Percentiles rank a stretch among this genome's conserved stretches.
These are phyloP conservation scores for Glycine soja DNA, from an alignment of 306 rosid genomes.

Conservation along the genomic window DNA sequence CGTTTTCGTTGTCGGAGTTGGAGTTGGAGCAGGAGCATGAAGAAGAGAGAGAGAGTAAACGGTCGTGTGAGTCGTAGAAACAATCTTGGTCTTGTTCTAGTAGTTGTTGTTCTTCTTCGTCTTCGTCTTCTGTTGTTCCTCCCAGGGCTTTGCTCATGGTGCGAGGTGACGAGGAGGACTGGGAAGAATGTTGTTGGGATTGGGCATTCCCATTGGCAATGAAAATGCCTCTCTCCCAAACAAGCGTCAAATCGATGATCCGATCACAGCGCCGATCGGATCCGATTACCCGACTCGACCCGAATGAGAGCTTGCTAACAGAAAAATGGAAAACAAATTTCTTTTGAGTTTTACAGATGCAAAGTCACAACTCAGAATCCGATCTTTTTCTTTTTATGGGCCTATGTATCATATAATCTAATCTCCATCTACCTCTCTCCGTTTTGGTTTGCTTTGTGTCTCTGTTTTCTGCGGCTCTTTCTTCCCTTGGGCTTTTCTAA, in stretches of 20 bases:
- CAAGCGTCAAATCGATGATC: neutral
- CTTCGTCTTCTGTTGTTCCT: neutral
- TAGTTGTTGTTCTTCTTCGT: constrained; percentile 57
- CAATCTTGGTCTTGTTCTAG: constrained; percentile 60
- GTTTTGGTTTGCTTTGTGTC: neutral
- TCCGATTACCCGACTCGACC: neutral
- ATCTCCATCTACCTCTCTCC: neutral
- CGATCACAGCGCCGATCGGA: neutral
- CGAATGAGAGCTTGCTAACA: no score
- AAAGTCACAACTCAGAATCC: no score
- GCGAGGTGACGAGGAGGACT: neutral
- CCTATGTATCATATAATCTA: neutral
- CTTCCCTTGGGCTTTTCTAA: neutral
- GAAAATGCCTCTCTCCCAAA: constrained; percentile 57
- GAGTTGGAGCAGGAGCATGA: constrained; percentile 89
- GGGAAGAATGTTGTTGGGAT: neutral
- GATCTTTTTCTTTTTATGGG: neutral
- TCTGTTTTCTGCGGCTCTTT: neutral
- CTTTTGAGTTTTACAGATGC: constrained; percentile 16
- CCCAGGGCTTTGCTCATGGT: constrained; percentile 75
- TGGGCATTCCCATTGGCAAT: constrained; percentile 83
- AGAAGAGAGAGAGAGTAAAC: constrained; percentile 80
- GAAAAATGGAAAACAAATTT: constrained; percentile 41
- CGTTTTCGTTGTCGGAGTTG: constrained; percentile 58
- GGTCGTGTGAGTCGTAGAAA: constrained; percentile 94